Evolutionary conservation across 2,329 filamentous ascomycete species (phyloP).

Genomic region (Hypomyces perniciosus): DNA sequence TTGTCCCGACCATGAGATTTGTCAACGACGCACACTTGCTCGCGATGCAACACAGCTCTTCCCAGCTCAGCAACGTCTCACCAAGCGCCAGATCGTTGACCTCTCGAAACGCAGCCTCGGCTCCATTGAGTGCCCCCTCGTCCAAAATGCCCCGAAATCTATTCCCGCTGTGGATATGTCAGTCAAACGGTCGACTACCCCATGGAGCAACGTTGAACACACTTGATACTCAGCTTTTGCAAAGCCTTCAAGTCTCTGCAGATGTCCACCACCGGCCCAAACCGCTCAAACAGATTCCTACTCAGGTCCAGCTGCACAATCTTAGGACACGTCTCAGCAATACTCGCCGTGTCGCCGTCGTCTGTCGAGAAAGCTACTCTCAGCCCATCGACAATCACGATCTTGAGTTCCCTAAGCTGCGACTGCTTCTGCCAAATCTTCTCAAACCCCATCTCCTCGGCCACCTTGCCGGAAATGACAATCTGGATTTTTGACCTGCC

Average conservation of each 20-base stretch:
- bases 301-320: constrained; percentile 79
- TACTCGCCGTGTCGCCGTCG: constrained; percentile 29
- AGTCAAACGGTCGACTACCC: background rate
- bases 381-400: constrained; percentile 76
- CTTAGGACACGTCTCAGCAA: constrained; percentile 52
- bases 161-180: constrained; percentile 55
- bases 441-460: constrained; percentile 91
- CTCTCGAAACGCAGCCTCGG: constrained; percentile 38
- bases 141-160: constrained; percentile 50
- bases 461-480: constrained; percentile 70
- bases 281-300: constrained; percentile 68
- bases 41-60: constrained; percentile 52
- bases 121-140: constrained; percentile 24
- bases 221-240: constrained; percentile 66
- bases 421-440: constrained; percentile 81
- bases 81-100: constrained; percentile 60
- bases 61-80: constrained; percentile 61
- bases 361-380: constrained; percentile 44
- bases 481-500: constrained; percentile 45
- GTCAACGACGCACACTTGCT: constrained; percentile 48
- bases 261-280: constrained; percentile 63
- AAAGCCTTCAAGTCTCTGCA: constrained; percentile 64
- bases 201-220: constrained; percentile 24
- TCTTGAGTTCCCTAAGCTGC: constrained; percentile 67
- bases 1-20: constrained; percentile 49